Evolutionary conservation across 768 basidiomycete genomes (phyloP).

Genomic region (Boletus rubroflammeus): DNA sequence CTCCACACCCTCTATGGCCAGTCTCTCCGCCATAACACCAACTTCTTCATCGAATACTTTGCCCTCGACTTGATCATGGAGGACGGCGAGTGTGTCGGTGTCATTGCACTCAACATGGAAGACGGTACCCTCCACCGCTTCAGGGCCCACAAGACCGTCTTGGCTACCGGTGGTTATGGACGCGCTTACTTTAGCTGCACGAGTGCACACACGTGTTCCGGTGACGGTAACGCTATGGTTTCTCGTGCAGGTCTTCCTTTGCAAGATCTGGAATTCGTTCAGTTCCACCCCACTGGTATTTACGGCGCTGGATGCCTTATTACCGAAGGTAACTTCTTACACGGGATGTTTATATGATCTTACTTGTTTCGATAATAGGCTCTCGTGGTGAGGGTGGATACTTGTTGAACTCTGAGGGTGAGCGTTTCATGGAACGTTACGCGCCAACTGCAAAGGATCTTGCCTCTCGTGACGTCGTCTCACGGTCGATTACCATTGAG

Average conservation of each 20-base stretch:
- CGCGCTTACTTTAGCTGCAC: constrained; percentile 99
- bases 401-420: constrained; percentile 95
- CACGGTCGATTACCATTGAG: constrained; percentile 98
- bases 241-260: constrained; percentile 92
- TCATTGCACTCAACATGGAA: constrained; percentile 99
- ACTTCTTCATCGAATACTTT: constrained; percentile 99
- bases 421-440: constrained; percentile 99
- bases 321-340: constrained; percentile 70
- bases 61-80: constrained; percentile 99
- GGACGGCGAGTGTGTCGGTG: constrained; percentile 98
- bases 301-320: constrained; percentile 99
- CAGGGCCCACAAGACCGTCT: constrained; percentile 96
- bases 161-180: constrained; percentile 98
- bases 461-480: constrained; percentile 98
- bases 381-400: constrained; percentile 99
- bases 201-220: constrained; percentile 97
- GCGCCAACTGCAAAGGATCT: constrained; percentile 99
- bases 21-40: constrained; percentile 97
- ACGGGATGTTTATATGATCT: neutral
- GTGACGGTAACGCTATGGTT: constrained; percentile 99
- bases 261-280: constrained; percentile 98
- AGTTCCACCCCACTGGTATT: constrained; percentile 99
- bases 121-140: constrained; percentile 98
- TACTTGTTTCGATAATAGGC: constrained; percentile 43
- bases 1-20: constrained; percentile 99